Percentiles rank a stretch among this genome's conserved stretches.
phyloP scores from a whole-genome alignment of 2,329 filamentous ascomycete genomes.

The Sporothrix pallida region DNA sequence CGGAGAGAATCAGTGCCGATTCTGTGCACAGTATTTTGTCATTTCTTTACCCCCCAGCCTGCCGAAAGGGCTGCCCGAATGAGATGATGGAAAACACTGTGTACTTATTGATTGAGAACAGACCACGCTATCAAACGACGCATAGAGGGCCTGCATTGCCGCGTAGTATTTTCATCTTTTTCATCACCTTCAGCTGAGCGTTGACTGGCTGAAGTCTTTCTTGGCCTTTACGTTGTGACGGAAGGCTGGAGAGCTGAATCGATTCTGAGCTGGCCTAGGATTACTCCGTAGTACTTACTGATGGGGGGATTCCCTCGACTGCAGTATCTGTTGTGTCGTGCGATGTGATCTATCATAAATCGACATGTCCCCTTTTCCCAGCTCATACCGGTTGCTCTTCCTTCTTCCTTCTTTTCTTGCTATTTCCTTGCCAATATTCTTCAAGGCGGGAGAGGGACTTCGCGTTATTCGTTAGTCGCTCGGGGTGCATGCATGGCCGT shows the following conservation, averaged over 20 bases:
- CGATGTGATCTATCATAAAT: slow-evolving; percentile 23
- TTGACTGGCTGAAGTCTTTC: background rate
- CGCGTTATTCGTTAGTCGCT: background rate
- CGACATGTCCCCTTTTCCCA: background rate
- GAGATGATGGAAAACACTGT: background rate
- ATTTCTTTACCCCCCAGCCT: too few species aligned
- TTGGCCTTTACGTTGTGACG: too few species aligned
- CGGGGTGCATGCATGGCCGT: background rate
- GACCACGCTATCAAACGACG: background rate
- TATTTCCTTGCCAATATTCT: background rate
- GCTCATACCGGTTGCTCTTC: background rate
- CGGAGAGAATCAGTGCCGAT: too few species aligned
- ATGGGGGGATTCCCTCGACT: too few species aligned
- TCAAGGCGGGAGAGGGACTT: too few species aligned
- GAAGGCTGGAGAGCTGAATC: too few species aligned
- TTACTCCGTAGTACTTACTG: too few species aligned
- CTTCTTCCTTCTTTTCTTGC: background rate
- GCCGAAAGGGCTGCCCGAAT: background rate
- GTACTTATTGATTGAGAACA: background rate
- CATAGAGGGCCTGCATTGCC: background rate
- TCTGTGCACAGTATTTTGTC: too few species aligned
- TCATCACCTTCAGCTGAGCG: background rate
- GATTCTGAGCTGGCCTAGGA: too few species aligned
- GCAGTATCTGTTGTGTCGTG: background rate
- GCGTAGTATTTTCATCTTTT: background rate